phyloP scores from a whole-genome alignment of 2,329 filamentous ascomycete genomes.

The Periconia digitata region DNA sequence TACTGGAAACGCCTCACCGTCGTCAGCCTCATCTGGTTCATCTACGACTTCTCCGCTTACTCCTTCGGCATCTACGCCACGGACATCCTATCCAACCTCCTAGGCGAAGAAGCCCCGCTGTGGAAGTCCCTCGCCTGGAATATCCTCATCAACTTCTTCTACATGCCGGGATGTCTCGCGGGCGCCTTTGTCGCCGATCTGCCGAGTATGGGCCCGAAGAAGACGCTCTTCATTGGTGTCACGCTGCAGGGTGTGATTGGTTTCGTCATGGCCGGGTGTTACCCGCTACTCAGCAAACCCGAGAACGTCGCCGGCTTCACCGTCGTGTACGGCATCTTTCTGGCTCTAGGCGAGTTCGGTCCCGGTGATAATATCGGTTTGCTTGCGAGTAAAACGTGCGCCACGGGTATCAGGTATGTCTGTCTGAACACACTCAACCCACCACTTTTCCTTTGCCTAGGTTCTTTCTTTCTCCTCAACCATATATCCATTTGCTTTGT shows the following conservation, averaged over 20 bases:
- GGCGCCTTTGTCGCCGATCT: conserved; percentile 75
- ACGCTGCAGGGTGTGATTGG: conserved; percentile 74
- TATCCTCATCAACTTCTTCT: conserved; percentile 84
- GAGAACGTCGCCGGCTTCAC: conserved; percentile 73
- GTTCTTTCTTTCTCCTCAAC: neutral
- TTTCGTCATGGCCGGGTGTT: conserved; percentile 85
- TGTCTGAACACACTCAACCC: neutral
- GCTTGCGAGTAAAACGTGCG: conserved; percentile 81
- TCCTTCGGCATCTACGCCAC: conserved; percentile 85
- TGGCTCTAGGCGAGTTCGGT: conserved; percentile 76
- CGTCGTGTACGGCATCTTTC: conserved; percentile 77
- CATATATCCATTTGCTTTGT: neutral
- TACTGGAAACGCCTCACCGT: conserved; percentile 59
- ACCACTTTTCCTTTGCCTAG: neutral
- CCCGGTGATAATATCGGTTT: conserved; percentile 92
- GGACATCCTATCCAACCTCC: conserved; percentile 68
- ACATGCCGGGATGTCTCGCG: conserved; percentile 77
- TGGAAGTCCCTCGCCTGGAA: conserved; percentile 87
- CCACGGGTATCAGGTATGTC: conserved; percentile 69
- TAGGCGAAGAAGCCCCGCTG: conserved; percentile 61
- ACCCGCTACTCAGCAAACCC: conserved; percentile 66
- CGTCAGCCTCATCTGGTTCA: conserved; percentile 59
- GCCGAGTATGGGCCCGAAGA: conserved; percentile 70
- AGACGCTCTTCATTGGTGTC: conserved; percentile 72
- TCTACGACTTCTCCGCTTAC: conserved; percentile 74